Percentiles rank a stretch among this genome's conserved stretches.
Conservation (phyloP, 2,329 filamentous ascomycete genomes). For the Bretziella fagacearum region DNA sequence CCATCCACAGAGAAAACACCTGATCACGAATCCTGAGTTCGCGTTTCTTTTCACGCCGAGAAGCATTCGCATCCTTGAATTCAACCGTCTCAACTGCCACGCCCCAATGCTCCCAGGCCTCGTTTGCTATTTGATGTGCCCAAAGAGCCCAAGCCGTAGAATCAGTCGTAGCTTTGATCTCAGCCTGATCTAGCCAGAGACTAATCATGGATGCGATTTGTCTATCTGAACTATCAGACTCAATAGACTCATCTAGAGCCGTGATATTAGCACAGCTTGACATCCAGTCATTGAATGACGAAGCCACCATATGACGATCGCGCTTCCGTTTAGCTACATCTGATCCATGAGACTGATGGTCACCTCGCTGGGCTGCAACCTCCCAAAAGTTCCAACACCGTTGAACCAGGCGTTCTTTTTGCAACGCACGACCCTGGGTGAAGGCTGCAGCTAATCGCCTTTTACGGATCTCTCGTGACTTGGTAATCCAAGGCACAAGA, state of each 20-base stretch:
- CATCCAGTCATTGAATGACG: constrained; percentile 3
- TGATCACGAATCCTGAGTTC: constrained; percentile 5
- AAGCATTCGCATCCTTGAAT: constrained; percentile 15
- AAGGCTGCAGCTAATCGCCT: constrained; percentile 15
- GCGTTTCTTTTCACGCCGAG: constrained; percentile 13
- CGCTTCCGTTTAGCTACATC: constrained; percentile 4
- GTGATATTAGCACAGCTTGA: not conserved
- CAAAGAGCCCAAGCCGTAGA: constrained; percentile 6
- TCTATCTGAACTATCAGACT: not conserved
- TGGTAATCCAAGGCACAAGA: constrained; percentile 21
- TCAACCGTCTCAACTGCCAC: constrained; percentile 13
- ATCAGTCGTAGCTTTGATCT: constrained; percentile 1
- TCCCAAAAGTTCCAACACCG: constrained; percentile 15
- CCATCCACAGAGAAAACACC: constrained; percentile 11
- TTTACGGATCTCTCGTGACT: constrained; percentile 16
- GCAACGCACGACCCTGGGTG: constrained; percentile 10
- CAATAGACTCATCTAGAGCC: constrained; percentile 5
- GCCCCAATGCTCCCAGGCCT: constrained; percentile 16
- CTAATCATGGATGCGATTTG: constrained; percentile 3
- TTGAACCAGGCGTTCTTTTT: constrained; percentile 14
- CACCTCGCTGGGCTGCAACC: not conserved
- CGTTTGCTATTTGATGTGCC: constrained; percentile 9
- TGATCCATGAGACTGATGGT: constrained; percentile 4
- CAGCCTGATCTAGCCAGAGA: constrained; percentile 10
- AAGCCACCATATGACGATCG: constrained; percentile 4